Evolutionary conservation across 495 filamentous ascomycete species (phyloP).

Genomic region (Neurospora hispaniola): DNA sequence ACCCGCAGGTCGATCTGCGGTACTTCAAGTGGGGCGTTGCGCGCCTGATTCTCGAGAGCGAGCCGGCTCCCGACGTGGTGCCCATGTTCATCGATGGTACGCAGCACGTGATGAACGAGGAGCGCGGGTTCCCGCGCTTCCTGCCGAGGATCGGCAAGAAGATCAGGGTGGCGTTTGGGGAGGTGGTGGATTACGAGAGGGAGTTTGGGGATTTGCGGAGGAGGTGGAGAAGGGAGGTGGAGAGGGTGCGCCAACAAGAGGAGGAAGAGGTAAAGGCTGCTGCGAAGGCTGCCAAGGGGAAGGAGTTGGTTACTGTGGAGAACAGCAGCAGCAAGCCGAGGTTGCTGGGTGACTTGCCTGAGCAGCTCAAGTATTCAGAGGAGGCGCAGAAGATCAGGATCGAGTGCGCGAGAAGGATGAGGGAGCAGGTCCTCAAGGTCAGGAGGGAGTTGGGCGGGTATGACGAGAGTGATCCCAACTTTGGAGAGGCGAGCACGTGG

Average conservation of each 20-base stretch:
- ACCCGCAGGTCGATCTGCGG: conserved; percentile 64
- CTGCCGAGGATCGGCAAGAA: conserved; percentile 63
- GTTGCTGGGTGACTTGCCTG: background rate
- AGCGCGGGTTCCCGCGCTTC: conserved; percentile 67
- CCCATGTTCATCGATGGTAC: conserved; percentile 90
- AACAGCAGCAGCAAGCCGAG: background rate
- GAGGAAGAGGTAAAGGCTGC: background rate
- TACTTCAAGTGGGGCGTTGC: conserved; percentile 98
- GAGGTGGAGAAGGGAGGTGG: conserved; percentile 56
- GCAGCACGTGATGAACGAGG: conserved; percentile 75
- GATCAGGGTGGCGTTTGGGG: conserved; percentile 66
- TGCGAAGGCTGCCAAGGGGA: background rate
- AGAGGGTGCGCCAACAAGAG: background rate
- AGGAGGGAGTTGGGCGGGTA: conserved; percentile 52
- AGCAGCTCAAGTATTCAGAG: conserved; percentile 47
- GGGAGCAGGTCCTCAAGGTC: conserved; percentile 70
- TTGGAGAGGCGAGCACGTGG: conserved; percentile 42
- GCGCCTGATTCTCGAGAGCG: conserved; percentile 76
- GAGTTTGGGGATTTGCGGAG: conserved; percentile 57
- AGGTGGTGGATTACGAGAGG: conserved; percentile 46
- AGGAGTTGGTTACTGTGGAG: background rate
- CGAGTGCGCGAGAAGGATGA: conserved; percentile 68
- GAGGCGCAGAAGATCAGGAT: conserved; percentile 72
- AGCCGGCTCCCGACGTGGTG: conserved; percentile 73
- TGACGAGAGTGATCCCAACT: conserved; percentile 59